phyloP scores from a whole-genome alignment of 23 red algal species.

The Gracilaria vermiculophylla region DNA sequence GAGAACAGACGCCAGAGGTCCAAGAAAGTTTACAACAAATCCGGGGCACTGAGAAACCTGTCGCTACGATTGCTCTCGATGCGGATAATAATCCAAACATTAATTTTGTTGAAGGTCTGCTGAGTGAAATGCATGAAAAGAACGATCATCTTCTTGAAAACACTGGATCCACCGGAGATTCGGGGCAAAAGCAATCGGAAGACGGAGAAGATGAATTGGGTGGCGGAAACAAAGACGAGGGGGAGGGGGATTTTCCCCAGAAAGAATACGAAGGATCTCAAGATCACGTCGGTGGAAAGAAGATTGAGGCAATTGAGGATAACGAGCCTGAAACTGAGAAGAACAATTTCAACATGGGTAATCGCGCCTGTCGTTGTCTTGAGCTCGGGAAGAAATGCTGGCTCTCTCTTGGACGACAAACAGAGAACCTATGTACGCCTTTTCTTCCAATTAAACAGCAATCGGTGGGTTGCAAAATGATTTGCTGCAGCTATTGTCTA shows the following conservation, averaged over 20 bases:
- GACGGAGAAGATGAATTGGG: background rate
- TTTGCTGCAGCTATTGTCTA: slow-evolving; percentile 32
- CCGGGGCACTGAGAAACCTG: background rate
- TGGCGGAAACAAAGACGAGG: background rate
- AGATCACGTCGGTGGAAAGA: background rate
- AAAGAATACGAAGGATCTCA: background rate
- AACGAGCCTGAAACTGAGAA: background rate
- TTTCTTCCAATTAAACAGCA: background rate
- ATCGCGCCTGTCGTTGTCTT: slow-evolving; percentile 32
- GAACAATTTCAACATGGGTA: background rate
- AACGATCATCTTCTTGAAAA: background rate
- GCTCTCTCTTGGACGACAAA: slow-evolving; percentile 21
- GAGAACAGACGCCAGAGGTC: background rate
- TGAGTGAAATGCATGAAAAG: background rate
- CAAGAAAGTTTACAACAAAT: background rate
- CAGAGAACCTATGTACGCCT: background rate
- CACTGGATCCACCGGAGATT: background rate
- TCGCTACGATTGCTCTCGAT: background rate
- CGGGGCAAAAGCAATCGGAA: background rate
- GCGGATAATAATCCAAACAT: background rate
- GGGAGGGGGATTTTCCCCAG: background rate
- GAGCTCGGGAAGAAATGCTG: slow-evolving; percentile 44
- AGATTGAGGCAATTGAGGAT: background rate
- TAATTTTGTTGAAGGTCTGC: background rate
- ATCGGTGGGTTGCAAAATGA: slow-evolving; percentile 16